These are phyloP conservation scores for Cladophialophora immunda DNA, from an alignment of 2,329 filamentous ascomycete species.

Conservation along the genomic window DNA sequence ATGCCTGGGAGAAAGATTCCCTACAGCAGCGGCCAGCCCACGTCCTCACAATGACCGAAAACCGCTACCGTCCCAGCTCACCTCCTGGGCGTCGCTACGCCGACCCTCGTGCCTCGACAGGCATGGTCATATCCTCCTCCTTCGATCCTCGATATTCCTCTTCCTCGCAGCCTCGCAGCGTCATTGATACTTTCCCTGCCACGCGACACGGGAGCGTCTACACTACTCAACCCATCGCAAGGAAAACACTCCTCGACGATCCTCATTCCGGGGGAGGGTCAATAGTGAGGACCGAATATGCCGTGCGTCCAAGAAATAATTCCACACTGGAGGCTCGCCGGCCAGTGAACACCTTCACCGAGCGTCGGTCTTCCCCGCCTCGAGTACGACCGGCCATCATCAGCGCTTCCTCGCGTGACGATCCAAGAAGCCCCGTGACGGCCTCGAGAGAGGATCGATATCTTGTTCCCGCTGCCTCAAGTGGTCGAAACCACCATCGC, in stretches of 20 bases:
- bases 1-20: conserved; percentile 20
- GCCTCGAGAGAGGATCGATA: conserved; percentile 34
- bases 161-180: conserved; percentile 27
- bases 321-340: conserved; percentile 37
- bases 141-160: conserved; percentile 38
- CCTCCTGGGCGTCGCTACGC: conserved; percentile 32
- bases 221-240: conserved; percentile 36
- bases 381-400: conserved; percentile 39
- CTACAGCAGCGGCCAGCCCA: background rate
- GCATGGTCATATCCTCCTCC: conserved; percentile 36
- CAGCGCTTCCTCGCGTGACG: conserved; percentile 34
- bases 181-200: conserved; percentile 30
- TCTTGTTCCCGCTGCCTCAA: conserved; percentile 35
- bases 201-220: conserved; percentile 35
- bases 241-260: conserved; percentile 38
- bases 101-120: conserved; percentile 38
- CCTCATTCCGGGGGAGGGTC: conserved; percentile 33
- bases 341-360: conserved; percentile 37
- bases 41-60: conserved; percentile 33
- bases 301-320: conserved; percentile 40
- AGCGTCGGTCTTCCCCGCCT: conserved; percentile 35
- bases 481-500: conserved; percentile 35
- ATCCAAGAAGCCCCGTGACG: conserved; percentile 32
- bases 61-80: conserved; percentile 35
- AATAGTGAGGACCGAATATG: conserved; percentile 40